These are phyloP conservation scores for Fusarium sp. DNA, from an alignment of 2,329 filamentous ascomycete genomes.

Conservation along the genomic window DNA sequence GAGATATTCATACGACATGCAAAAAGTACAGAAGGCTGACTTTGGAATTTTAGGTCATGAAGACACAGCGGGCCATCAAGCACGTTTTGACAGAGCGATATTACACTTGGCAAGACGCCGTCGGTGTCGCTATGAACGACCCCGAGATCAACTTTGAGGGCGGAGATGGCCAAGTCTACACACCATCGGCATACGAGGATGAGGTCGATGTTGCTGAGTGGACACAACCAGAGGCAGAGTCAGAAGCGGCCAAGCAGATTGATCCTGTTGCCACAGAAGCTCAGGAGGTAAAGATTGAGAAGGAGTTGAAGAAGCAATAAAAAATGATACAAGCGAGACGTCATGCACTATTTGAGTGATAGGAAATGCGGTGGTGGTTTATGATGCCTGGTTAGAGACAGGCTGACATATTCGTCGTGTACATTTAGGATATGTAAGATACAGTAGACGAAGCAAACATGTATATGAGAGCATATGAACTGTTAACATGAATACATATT, in stretches of 20 bases:
- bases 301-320: slow-evolving; percentile 40
- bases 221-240: slow-evolving; percentile 41
- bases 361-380: neutral
- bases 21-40: slow-evolving; percentile 21
- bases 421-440: slow-evolving; percentile 48
- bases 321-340: neutral
- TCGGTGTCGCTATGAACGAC: slow-evolving; percentile 73
- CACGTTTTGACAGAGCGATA: slow-evolving; percentile 87
- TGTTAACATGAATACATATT: neutral
- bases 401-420: slow-evolving; percentile 38
- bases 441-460: slow-evolving; percentile 32
- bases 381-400: slow-evolving; percentile 8
- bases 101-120: slow-evolving; percentile 87
- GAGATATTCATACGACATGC: slow-evolving; percentile 48
- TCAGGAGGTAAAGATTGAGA: slow-evolving; percentile 39
- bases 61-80: slow-evolving; percentile 86
- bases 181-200: slow-evolving; percentile 57
- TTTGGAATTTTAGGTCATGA: slow-evolving; percentile 68
- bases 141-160: slow-evolving; percentile 72
- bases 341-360: slow-evolving; percentile 32
- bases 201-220: slow-evolving; percentile 46
- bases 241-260: slow-evolving; percentile 27
- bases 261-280: slow-evolving; percentile 29
- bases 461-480: slow-evolving; percentile 14
- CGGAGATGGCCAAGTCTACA: slow-evolving; percentile 62